Percentiles rank a stretch among this genome's conserved stretches.
phyloP scores from a whole-genome alignment of 768 basidiomycete species.

The Lactarius vividus region DNA sequence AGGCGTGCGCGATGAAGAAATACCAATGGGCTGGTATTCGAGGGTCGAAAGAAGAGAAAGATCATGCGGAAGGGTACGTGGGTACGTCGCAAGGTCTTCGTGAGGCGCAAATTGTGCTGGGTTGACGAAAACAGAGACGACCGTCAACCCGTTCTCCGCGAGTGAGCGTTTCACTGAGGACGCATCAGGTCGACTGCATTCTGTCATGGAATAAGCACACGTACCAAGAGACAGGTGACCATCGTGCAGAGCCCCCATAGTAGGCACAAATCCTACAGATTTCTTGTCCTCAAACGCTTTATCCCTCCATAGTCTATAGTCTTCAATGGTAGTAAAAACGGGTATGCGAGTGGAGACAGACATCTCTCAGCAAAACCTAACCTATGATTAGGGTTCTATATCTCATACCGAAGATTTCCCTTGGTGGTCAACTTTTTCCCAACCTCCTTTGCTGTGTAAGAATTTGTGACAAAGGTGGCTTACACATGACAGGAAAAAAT shows the following conservation, averaged over 20 bases:
- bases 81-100: constrained; percentile 90
- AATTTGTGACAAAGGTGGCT: too few relatives aligned
- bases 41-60: constrained; percentile 54
- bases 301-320: constrained; percentile 72
- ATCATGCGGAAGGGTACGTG: constrained; percentile 79
- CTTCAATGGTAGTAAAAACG: constrained; percentile 56
- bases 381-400: not conserved
- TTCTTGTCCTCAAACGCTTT: constrained; percentile 54
- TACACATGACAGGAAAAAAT: not conserved
- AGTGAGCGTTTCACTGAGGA: constrained; percentile 72
- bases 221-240: constrained; percentile 90
- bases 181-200: constrained; percentile 6
- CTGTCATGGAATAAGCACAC: constrained; percentile 30
- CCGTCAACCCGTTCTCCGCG: constrained; percentile 74
- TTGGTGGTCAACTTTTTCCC: too few relatives aligned
- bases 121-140: constrained; percentile 96
- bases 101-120: constrained; percentile 96
- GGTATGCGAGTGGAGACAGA: constrained; percentile 35
- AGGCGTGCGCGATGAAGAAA: constrained; percentile 40
- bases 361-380: constrained; percentile 1
- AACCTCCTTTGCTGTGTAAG: too few relatives aligned
- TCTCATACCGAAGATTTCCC: too few relatives aligned
- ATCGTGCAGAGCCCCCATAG: constrained; percentile 95
- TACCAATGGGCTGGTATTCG: constrained; percentile 22
- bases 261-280: constrained; percentile 91